These are phyloP conservation scores for Talaromyces sp. DNA, from an alignment of 2,329 filamentous ascomycete genomes.

Conservation along the genomic window DNA sequence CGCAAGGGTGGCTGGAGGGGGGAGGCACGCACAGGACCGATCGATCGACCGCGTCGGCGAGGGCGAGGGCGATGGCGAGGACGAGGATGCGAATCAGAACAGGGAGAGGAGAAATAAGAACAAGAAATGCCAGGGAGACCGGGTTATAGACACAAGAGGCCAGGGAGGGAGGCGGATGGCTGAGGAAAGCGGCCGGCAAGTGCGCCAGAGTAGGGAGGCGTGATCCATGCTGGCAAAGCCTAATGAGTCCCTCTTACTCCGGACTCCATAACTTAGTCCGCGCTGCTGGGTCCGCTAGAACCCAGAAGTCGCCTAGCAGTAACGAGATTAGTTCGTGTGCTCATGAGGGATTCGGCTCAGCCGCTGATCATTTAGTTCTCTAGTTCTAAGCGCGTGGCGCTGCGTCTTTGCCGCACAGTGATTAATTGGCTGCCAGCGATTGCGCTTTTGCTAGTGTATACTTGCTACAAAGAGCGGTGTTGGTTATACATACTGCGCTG, in stretches of 20 bases:
- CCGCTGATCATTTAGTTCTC: not conserved
- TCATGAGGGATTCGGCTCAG: not conserved
- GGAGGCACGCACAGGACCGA: not conserved
- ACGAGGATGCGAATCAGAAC: not conserved
- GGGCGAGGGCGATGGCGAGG: not conserved
- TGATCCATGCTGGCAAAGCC: no score
- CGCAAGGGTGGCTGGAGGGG: constrained; percentile 10
- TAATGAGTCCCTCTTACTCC: no score
- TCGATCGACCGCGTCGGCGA: not conserved
- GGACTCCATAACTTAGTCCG: no score
- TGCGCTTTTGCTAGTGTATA: no score
- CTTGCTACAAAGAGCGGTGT: not conserved
- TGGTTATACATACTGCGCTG: not conserved
- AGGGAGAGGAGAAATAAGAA: not conserved
- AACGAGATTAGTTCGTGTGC: not conserved
- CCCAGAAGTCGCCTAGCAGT: no score
- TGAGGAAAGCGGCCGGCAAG: not conserved
- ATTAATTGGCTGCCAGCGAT: not conserved
- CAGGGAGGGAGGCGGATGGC: not conserved
- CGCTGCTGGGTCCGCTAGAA: no score
- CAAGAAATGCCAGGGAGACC: not conserved
- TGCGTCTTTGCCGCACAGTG: not conserved
- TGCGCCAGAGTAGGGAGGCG: not conserved
- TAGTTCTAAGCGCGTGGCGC: not conserved
- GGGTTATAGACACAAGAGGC: not conserved